Evolutionary conservation across 2,329 filamentous ascomycete genomes (phyloP), one percentile per base, ranked within the genome.

Genomic region (Trichoderma atroviride): DNA sequence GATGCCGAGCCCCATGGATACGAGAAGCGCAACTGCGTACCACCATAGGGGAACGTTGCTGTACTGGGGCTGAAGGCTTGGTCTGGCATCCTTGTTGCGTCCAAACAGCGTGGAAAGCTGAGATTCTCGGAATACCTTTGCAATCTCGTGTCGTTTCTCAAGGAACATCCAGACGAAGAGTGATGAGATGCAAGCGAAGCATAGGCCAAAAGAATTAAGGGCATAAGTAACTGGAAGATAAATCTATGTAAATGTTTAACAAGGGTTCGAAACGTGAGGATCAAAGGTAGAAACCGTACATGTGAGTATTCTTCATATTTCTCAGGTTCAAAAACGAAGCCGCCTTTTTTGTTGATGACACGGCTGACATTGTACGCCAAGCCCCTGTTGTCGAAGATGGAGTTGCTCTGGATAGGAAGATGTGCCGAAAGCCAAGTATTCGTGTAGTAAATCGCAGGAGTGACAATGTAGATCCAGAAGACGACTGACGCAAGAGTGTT

Each of bases 291-390:
- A n/a, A 31, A 31, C 9, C 31, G 68, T 60, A 85, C 81, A 7
- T 84, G 83, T 2, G 86, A 88, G 71, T 88, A 88, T 1, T 76
- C 77, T 10, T 79, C 74, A 72, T 88, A 88, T n/a, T 83, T 83
- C 19, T 78, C 76, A 35, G 79, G 74, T 70, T 88, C 81, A 22
- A 88, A 82, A 0, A 76, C 78, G 37, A 77, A 79, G 40, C 80
- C 77, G 0, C 77, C 67, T 10, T 81, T 80, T 27, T 81, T 79
- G 27, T 81, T 79, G 69, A 88, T 81, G 16, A 88, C 84, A 2
- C 77, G 77, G 0, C 80, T 78, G 0, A 84, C 83, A 52, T 88
- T 81, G 72, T 88, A 88, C 0, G 78, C 69, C 4, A 79, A 72
- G 0, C 83, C 86, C 0, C 79, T 85, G 55, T 87, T 86, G 74